Conservation (phyloP, 345 rosid species). For the Camelina neglecta region DNA sequence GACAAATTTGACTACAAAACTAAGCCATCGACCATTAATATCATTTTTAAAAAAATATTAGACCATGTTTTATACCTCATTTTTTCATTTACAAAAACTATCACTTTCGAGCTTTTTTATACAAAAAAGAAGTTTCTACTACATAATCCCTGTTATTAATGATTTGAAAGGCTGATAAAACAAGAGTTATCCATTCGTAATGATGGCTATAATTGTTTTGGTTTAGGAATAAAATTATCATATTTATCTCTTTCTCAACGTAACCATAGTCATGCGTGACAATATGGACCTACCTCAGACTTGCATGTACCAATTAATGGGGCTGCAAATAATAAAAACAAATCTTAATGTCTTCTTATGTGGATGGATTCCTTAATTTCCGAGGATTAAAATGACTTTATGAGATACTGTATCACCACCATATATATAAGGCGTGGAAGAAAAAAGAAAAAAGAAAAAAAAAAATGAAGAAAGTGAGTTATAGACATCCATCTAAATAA, state of each 20-base stretch:
- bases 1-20: conserved; percentile 39
- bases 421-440: not conserved
- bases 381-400: conserved; percentile 4
- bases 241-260: not conserved
- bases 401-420: conserved; percentile 2
- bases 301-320: conserved; percentile 7
- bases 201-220: conserved; percentile 29
- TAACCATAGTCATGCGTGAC: conserved; percentile 34
- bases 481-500: not conserved
- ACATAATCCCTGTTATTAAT: not conserved
- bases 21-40: conserved; percentile 28
- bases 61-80: not conserved
- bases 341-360: not conserved
- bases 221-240: conserved; percentile 9
- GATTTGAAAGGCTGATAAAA: conserved; percentile 4
- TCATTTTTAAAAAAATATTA: not conserved
- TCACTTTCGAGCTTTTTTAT: conserved; percentile 14
- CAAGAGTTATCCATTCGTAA: not conserved
- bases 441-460: too few species aligned
- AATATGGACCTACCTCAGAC: conserved; percentile 29
- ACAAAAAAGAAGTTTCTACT: conserved; percentile 20
- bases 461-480: not conserved
- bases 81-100: not conserved
- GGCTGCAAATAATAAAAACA: conserved; percentile 20
- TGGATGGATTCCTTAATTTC: conserved; percentile 9